Evolutionary conservation across 177 flowering plant species (phyloP), one percentile per base, ranked within the genome.

Genomic region (Vitis hybrid): DNA sequence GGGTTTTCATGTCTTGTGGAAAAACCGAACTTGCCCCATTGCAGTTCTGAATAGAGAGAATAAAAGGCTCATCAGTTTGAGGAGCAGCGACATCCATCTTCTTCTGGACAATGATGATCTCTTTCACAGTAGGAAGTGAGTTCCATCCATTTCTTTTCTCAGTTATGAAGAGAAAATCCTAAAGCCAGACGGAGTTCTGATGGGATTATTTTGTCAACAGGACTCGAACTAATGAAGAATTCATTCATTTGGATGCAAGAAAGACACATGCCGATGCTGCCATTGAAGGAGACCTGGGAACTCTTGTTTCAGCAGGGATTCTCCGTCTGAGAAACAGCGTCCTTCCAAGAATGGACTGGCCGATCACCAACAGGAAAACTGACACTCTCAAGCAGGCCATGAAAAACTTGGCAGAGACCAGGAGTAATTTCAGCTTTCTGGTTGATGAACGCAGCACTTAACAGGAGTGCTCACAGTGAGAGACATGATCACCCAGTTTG

Each of bases 381-480:
- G 83, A 82, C 67, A 77, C 78, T 4, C 86, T 84, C 33, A 82
- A 79, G 79, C 77, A 67, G 73, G 80, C 72, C 4, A 82, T 85
- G 83, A 49, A 70, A 62, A 71, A 54, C 1, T n/a, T 76, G 64
- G 75, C 68, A 4, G 73, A 71, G 31, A 72, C 73, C 12, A 79
- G 74, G 15, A 76, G 76, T 70, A 79, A 70, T 61, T 56, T 69
- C 75, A 73, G 81, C 75, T 87, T 80, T 62, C 18, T 80, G 8
- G 76, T 87, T 2, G 73, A 83, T 69, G 80, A 78, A 18, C 58
- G 1, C 52, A 64, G n/a, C 62, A 19, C 56, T 53, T 72, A 3
- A 62, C 17, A 3, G 84, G 85, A 9, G 44, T 84, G 62, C 66
- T 83, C 53, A 72, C 79, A 50, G 44, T 74, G 31, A 75, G 82